phyloP scores from a whole-genome alignment of 768 basidiomycete genomes.

The Auricularia sp. region DNA sequence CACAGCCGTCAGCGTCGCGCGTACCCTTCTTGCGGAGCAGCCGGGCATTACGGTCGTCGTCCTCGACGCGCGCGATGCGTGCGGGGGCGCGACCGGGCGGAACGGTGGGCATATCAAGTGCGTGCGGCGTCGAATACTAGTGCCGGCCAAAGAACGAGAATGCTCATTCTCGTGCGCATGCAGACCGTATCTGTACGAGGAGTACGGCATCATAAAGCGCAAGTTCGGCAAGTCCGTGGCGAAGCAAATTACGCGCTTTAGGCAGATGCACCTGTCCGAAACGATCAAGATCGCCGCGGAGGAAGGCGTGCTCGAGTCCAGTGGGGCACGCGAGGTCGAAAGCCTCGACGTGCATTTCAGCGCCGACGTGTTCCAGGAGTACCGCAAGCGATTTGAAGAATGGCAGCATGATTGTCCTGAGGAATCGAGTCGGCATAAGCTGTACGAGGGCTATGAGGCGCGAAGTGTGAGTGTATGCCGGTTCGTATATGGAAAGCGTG shows the following conservation, averaged over 20 bases:
- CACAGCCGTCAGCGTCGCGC: constrained; percentile 52
- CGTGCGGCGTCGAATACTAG: not conserved
- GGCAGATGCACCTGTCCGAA: constrained; percentile 45
- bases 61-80: constrained; percentile 71
- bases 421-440: constrained; percentile 25
- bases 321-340: constrained; percentile 49
- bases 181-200: constrained; percentile 42
- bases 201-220: constrained; percentile 38
- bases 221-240: not conserved
- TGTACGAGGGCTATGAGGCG: constrained; percentile 24
- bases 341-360: constrained; percentile 48
- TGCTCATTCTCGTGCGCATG: not conserved
- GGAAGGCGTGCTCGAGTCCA: constrained; percentile 39
- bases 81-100: constrained; percentile 65
- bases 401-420: constrained; percentile 44
- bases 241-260: constrained; percentile 39
- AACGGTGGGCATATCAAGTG: constrained; percentile 59
- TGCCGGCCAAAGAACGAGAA: no score
- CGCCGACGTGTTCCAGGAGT: constrained; percentile 29
- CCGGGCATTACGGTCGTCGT: constrained; percentile 42
- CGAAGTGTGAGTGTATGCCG: constrained; percentile 20
- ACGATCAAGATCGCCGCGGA: constrained; percentile 40
- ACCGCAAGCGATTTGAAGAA: constrained; percentile 31
- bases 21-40: constrained; percentile 35
- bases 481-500: constrained; percentile 2